Base-by-base conservation (phyloP, 148 eudicot genomes). In the Gaultheria prostrata region DNA sequence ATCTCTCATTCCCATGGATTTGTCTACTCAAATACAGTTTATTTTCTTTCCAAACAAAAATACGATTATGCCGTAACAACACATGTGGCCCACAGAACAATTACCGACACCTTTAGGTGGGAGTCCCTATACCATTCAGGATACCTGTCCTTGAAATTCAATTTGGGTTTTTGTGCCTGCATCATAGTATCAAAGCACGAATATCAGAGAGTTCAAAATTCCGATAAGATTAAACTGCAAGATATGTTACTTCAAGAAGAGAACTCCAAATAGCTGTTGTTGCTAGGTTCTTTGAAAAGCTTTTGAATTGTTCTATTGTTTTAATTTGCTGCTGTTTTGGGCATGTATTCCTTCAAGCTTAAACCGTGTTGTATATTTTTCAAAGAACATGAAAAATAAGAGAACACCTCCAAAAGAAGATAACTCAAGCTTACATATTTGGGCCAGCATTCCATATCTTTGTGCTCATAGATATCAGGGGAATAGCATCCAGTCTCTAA, bases 1-100 rank as follows among this genome's bases (percentile, higher is more conserved):
- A n/a, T n/a, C n/a, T n/a, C n/a, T n/a, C n/a, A n/a, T n/a, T n/a
- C n/a, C n/a, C n/a, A n/a, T n/a, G n/a, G n/a, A n/a, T n/a, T n/a
- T n/a, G n/a, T n/a, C n/a, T n/a, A n/a, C n/a, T n/a, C n/a, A n/a
- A 21, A 59, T 54, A 72, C 6, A 10, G 73, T 48, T 74, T n/a
- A 45, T 63, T 73, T 77, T 81, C 79, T 80, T 71, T n/a, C n/a
- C n/a, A n/a, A 71, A 35, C 24, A 6, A 39, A 15, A 77, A 72
- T 67, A 35, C 77, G 46, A 45, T 85, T 88, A 92, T 59, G 82
- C 53, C 53, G 87, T 88, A 57, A 94, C 86, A 21, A 95, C 88
- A 69, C 98, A 98, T 21, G 98, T 89, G 33, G 90, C 95, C 98
- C 98, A 96, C 5, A 98, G 98, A 89, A 96, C 98, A 69, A 92